Conservation (phyloP, 495 filamentous ascomycete genomes). For the Pyrenula aspistea region DNA sequence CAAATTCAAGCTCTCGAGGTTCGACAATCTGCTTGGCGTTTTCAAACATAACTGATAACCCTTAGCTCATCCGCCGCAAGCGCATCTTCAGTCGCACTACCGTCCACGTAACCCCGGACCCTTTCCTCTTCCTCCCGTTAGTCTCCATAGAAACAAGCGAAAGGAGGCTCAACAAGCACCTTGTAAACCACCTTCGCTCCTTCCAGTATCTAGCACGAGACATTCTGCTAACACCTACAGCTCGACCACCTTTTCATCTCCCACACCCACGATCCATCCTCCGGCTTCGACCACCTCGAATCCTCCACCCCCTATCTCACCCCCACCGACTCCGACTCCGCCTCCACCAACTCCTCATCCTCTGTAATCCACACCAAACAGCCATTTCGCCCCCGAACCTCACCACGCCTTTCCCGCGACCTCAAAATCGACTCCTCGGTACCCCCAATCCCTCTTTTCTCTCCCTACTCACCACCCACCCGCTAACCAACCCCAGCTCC, state of each 20-base stretch:
- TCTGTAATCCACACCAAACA: neutral
- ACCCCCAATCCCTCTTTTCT: neutral
- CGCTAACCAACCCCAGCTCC: neutral
- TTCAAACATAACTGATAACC: neutral
- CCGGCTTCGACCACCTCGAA: conserved; percentile 62
- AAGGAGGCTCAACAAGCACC: conserved; percentile 30
- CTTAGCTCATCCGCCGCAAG: conserved; percentile 65
- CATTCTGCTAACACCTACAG: conserved; percentile 20
- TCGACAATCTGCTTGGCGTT: conserved; percentile 1
- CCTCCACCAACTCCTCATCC: neutral
- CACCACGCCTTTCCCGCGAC: conserved; percentile 8
- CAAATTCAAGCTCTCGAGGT: conserved; percentile 80
- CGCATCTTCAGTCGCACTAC: conserved; percentile 62
- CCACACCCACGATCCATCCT: conserved; percentile 65
- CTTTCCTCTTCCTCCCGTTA: conserved; percentile 72
- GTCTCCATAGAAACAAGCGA: conserved; percentile 26
- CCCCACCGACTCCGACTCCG: neutral
- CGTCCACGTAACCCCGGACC: conserved; percentile 59
- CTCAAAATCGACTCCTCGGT: neutral
- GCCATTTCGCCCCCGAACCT: neutral
- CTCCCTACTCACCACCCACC: neutral
- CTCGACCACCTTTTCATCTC: conserved; percentile 83
- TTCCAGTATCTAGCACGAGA: too few relatives aligned
- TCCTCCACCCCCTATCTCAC: neutral
- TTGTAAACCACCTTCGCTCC: conserved; percentile 22